phyloP scores from a whole-genome alignment of 768 basidiomycete species.

The Leccinum subtestaceum region DNA sequence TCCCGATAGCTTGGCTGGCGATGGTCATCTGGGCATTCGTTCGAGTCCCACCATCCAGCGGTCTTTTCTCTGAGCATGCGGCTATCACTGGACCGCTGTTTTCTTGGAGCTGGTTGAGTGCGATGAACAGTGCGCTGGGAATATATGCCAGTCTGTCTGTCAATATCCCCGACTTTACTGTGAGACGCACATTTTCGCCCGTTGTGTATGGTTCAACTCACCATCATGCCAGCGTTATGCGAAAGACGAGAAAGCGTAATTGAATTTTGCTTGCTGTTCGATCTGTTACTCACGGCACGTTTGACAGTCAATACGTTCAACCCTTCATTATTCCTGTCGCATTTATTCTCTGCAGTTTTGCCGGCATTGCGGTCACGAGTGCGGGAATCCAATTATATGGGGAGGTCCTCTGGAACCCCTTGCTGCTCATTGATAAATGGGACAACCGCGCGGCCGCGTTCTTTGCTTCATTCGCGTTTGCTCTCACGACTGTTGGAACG shows the following conservation, averaged over 20 bases:
- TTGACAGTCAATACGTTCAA: conserved; percentile 66
- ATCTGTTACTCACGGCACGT: conserved; percentile 3
- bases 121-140: conserved; percentile 74
- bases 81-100: conserved; percentile 44
- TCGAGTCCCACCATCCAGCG: conserved; percentile 58
- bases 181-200: conserved; percentile 12
- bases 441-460: conserved; percentile 84
- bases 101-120: conserved; percentile 78
- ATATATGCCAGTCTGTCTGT: conserved; percentile 70
- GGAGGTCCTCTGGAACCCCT: conserved; percentile 54
- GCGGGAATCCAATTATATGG: conserved; percentile 63
- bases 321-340: conserved; percentile 70
- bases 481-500: conserved; percentile 34
- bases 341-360: conserved; percentile 75
- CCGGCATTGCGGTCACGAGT: conserved; percentile 78
- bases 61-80: conserved; percentile 54
- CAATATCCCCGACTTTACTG: conserved; percentile 86
- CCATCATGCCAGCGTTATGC: conserved; percentile 59
- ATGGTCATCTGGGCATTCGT: conserved; percentile 81
- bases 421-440: conserved; percentile 74
- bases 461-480: conserved; percentile 75
- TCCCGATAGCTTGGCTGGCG: conserved; percentile 62
- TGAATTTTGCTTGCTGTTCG: neutral
- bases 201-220: neutral
- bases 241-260: conserved; percentile 43